Evolutionary conservation across 768 basidiomycete genomes (phyloP).

Genomic region (Cytidiella melzeri): DNA sequence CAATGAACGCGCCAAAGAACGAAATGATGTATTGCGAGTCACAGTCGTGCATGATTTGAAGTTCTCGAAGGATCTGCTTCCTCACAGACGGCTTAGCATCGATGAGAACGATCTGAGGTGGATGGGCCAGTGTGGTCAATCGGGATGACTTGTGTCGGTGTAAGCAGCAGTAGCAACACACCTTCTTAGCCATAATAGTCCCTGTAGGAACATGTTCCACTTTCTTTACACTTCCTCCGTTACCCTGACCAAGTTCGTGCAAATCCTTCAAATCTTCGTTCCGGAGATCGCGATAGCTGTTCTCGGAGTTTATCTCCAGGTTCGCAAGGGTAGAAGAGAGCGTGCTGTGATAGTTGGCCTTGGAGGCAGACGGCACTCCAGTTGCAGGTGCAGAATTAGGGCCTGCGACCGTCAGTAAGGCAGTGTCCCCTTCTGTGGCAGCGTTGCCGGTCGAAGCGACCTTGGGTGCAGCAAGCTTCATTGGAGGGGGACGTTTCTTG

Average conservation of each 20-base stretch:
- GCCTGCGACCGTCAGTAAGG: slow-evolving; percentile 42
- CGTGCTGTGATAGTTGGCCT: slow-evolving; percentile 73
- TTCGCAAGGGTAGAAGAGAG: slow-evolving; percentile 82
- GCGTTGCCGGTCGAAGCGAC: slow-evolving; percentile 28
- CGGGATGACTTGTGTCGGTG: not conserved
- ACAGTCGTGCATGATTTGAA: slow-evolving; percentile 99
- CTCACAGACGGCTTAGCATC: slow-evolving; percentile 94
- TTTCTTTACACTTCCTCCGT: slow-evolving; percentile 96
- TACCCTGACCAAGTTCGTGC: slow-evolving; percentile 89
- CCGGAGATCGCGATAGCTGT: slow-evolving; percentile 71
- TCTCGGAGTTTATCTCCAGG: slow-evolving; percentile 80
- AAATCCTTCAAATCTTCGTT: slow-evolving; percentile 90
- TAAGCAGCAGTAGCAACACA: slow-evolving; percentile 27
- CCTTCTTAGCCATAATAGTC: slow-evolving; percentile 98
- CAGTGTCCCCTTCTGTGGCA: slow-evolving; percentile 34
- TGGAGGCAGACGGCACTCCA: slow-evolving; percentile 40
- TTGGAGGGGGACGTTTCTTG: slow-evolving; percentile 78
- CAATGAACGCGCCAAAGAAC: slow-evolving; percentile 94
- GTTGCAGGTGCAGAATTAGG: slow-evolving; percentile 49
- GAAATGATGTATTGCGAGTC: slow-evolving; percentile 90
- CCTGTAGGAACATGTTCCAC: slow-evolving; percentile 89
- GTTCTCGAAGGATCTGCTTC: slow-evolving; percentile 95
- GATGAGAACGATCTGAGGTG: slow-evolving; percentile 80
- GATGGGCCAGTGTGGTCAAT: not conserved
- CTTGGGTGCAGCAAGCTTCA: slow-evolving; percentile 73